Conservation (phyloP, 192 early-diverging fungal genomes). For the Backusella tarrabulga region DNA sequence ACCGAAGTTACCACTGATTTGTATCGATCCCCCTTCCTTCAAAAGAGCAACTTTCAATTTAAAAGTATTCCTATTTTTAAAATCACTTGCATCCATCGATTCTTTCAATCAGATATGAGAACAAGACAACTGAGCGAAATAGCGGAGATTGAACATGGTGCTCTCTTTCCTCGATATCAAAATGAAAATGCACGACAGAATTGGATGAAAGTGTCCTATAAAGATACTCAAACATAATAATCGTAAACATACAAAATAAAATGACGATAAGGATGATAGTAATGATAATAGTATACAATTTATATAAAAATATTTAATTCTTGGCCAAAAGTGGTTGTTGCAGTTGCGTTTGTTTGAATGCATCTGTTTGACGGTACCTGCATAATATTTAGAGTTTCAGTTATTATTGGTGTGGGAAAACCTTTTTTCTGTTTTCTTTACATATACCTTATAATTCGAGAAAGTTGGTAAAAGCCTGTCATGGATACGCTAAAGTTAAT, state of each 20-base stretch:
- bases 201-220: background rate
- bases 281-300: background rate
- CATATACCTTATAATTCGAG: conserved; percentile 69
- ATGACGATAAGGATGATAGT: background rate
- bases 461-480: conserved; percentile 86
- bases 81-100: background rate
- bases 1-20: background rate
- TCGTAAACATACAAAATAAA: background rate
- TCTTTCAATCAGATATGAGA: background rate
- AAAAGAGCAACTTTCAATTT: background rate
- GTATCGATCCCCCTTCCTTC: background rate
- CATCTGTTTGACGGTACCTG: conserved; percentile 6
- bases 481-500: conserved; percentile 93
- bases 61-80: background rate
- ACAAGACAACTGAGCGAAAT: no score
- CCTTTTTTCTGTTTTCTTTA: background rate
- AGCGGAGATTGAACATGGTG: background rate
- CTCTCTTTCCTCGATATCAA: background rate
- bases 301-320: background rate
- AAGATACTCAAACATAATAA: background rate
- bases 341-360: background rate
- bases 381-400: background rate
- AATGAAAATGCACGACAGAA: background rate
- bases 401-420: background rate
- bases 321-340: background rate